These are phyloP conservation scores for Cyberlindnera bimundalis DNA, from an alignment of 805 yeast species.

Conservation along the genomic window DNA sequence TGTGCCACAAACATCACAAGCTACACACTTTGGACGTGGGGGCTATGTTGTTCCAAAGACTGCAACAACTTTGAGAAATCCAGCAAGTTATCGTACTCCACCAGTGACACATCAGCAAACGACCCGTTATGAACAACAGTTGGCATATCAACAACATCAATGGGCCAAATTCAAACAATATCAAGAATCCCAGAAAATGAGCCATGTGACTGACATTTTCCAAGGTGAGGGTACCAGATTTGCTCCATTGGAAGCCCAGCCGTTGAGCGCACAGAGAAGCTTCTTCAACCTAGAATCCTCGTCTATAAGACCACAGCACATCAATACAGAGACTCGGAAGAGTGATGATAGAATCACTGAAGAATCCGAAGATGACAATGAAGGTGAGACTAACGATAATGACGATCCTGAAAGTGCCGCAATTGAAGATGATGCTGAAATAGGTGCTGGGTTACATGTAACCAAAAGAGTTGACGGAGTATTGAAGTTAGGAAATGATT, in stretches of 20 bases:
- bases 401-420: conserved; percentile 34
- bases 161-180: conserved; percentile 28
- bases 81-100: conserved; percentile 11
- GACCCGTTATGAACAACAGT: conserved; percentile 26
- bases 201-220: conserved; percentile 47
- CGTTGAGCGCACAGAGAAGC: conserved; percentile 45
- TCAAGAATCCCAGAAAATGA: conserved; percentile 21
- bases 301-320: conserved; percentile 18
- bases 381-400: conserved; percentile 20
- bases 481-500: conserved; percentile 19
- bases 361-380: conserved; percentile 15
- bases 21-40: conserved; percentile 1
- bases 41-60: conserved; percentile 19
- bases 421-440: conserved; percentile 33
- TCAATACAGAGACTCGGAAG: conserved; percentile 1
- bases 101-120: conserved; percentile 26
- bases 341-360: conserved; percentile 14
- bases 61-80: conserved; percentile 21
- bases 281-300: conserved; percentile 30
- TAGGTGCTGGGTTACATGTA: conserved; percentile 16
- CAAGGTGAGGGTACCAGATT: conserved; percentile 41
- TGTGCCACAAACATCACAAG: conserved; percentile 3
- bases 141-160: conserved; percentile 26
- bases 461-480: conserved; percentile 17
- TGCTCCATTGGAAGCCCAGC: conserved; percentile 51